Percentiles rank a stretch among this genome's conserved stretches.
These are phyloP conservation scores for Tricholoma bakamatsutake DNA, from an alignment of 768 basidiomycete genomes.

Conservation along the genomic window DNA sequence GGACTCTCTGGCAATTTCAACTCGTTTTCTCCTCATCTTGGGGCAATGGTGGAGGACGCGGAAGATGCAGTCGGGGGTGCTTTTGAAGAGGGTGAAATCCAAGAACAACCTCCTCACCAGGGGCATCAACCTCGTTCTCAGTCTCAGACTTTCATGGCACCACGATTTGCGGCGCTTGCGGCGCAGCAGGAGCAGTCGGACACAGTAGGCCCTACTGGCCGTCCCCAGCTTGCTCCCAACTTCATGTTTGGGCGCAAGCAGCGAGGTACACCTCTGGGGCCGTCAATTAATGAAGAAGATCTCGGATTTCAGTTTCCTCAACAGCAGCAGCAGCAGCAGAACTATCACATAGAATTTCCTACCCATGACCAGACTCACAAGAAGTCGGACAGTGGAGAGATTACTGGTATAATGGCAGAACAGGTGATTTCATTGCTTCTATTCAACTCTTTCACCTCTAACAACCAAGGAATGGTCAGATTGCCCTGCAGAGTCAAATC, in stretches of 20 bases:
- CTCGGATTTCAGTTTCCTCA: constrained; percentile 77
- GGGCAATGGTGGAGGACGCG: constrained; percentile 77
- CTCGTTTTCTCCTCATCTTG: constrained; percentile 74
- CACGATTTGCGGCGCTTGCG: constrained; percentile 79
- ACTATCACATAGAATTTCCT: constrained; percentile 19
- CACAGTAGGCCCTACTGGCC: constrained; percentile 62
- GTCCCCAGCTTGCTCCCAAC: constrained; percentile 85
- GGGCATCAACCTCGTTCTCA: constrained; percentile 69
- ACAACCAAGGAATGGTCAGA: constrained; percentile 35
- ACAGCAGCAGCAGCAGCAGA: constrained; percentile 16
- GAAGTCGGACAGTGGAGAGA: constrained; percentile 66
- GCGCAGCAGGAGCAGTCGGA: constrained; percentile 67
- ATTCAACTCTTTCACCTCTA: constrained; percentile 5
- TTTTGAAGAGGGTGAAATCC: constrained; percentile 74
- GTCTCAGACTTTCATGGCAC: constrained; percentile 82
- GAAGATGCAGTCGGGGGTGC: constrained; percentile 49
- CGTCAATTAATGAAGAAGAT: constrained; percentile 78
- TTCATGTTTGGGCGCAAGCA: constrained; percentile 83
- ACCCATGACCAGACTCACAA: constrained; percentile 39
- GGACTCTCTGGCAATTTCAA: constrained; percentile 56
- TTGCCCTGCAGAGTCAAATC: constrained; percentile 86
- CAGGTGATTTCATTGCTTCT: constrained; percentile 56
- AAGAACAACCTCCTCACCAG: constrained; percentile 46
- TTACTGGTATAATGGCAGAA: constrained; percentile 90
- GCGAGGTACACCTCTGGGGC: constrained; percentile 50